Evolutionary conservation across 306 rosid genomes (phyloP), one percentile per base, ranked within the genome.

Genomic region (Citrullus colocynthis): DNA sequence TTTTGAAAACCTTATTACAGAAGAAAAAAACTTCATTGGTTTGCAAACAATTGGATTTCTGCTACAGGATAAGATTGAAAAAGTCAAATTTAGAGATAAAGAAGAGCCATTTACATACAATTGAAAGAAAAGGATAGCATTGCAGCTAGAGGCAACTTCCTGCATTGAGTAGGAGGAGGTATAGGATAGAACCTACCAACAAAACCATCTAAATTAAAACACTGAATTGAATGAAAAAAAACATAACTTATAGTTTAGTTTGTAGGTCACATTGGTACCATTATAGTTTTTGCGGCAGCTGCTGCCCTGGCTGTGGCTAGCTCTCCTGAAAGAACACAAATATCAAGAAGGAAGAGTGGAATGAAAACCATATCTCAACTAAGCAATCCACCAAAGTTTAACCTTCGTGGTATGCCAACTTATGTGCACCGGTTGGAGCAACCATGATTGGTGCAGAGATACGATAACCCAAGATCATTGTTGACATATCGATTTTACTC

Each of bases 111-210:
- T 28, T 90, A 82, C 92, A 85, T 88, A 90, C 85, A 90, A 81
- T 55, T 90, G 95, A 84, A 85, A 86, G 87, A 90, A 90, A 78
- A 87, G 87, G 84, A 88, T 80, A 78, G 95, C 90, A 15, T 84
- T 78, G 89, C 95, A 86, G 88, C 95, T 86, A 9, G 89, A 79
- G 83, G 92, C 85, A 87, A 88, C 89, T 83, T 88, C 95, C 82
- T 90, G 90, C 45, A 90, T 65, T 0, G 89, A 82, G 83, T 88
- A 85, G 64, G 86, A 80, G 11, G 92, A 86, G 18, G 42, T 2
- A 57, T 30, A 75, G 42, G 95, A 90, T 21, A 86, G 48, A 65
- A 90, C 78, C 91, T 90, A 56, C 32, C 16, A 67, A 21, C 5
- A 7, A 72, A 24, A 9, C 17, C 6, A 20, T 14, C 5, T 36